Evolutionary conservation across 2,329 filamentous ascomycete genomes (phyloP).

Genomic region (Xylaria multiplex): DNA sequence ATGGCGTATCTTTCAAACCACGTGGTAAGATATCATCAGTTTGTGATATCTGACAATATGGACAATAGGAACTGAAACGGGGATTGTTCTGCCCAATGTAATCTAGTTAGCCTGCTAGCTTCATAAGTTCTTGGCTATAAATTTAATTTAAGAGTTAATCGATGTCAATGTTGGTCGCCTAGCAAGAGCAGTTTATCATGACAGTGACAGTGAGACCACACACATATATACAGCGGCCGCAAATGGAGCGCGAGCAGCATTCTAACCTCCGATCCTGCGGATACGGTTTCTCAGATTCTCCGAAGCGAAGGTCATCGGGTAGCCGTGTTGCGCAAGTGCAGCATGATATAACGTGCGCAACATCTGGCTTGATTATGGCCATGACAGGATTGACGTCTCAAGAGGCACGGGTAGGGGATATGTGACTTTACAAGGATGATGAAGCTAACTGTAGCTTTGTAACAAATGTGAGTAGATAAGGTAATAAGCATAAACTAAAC

Average conservation of each 20-base stretch:
- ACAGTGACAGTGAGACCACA: conserved; percentile 41
- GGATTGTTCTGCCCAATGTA: conserved; percentile 63
- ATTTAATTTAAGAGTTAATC: conserved; percentile 18
- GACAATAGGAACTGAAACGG: conserved; percentile 73
- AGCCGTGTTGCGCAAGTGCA: conserved; percentile 76
- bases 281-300: conserved; percentile 69
- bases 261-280: conserved; percentile 68
- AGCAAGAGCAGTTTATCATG: background rate
- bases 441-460: background rate
- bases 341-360: conserved; percentile 59
- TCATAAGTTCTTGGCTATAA: conserved; percentile 5
- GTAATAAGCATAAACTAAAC: background rate
- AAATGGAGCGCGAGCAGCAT: conserved; percentile 78
- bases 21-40: conserved; percentile 65
- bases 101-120: conserved; percentile 27
- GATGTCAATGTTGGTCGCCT: background rate
- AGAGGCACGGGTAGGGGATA: background rate
- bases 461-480: background rate
- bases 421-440: background rate
- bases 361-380: conserved; percentile 38
- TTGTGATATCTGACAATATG: conserved; percentile 78
- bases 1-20: conserved; percentile 74
- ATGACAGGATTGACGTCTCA: conserved; percentile 23
- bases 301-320: conserved; percentile 61
- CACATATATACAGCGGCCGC: conserved; percentile 74